A percentile compares a stretch with the other conserved stretches of the same genome.
Evolutionary conservation across 192 early-diverging fungal genomes (phyloP).

Genomic region (Linnemannia zychae): DNA sequence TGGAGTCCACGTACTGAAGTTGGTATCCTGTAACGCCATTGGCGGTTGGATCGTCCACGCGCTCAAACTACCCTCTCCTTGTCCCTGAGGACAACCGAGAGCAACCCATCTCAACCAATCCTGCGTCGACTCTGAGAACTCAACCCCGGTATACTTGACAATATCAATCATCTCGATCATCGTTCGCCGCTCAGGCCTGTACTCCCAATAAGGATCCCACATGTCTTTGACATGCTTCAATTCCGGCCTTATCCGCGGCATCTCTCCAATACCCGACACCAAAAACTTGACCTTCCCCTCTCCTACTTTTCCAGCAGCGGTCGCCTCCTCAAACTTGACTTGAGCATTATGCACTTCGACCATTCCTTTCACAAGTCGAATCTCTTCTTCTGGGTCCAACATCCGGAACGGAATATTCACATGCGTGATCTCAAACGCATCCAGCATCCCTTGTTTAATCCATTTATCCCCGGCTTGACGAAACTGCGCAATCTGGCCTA

Average conservation of each 20-base stretch:
- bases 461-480: conserved; percentile 21
- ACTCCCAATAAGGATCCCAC: conserved; percentile 33
- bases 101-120: conserved; percentile 7
- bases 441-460: conserved; percentile 14
- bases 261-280: conserved; percentile 17
- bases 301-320: neutral
- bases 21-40: neutral
- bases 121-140: conserved; percentile 19
- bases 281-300: neutral
- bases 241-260: conserved; percentile 27
- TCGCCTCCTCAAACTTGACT: conserved; percentile 12
- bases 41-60: conserved; percentile 16
- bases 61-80: neutral
- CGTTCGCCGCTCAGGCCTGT: conserved; percentile 6
- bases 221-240: conserved; percentile 10
- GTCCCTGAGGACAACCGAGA: no score
- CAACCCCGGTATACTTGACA: conserved; percentile 30
- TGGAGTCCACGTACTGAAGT: conserved; percentile 11
- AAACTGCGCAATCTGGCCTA: conserved; percentile 52
- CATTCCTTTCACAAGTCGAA: conserved; percentile 19
- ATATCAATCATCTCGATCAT: conserved; percentile 15
- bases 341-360: conserved; percentile 33
- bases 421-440: conserved; percentile 5
- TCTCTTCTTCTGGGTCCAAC: conserved; percentile 26
- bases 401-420: conserved; percentile 13